Base-by-base conservation (phyloP, 352 stramenopile species). In the Pythium sp. region DNA sequence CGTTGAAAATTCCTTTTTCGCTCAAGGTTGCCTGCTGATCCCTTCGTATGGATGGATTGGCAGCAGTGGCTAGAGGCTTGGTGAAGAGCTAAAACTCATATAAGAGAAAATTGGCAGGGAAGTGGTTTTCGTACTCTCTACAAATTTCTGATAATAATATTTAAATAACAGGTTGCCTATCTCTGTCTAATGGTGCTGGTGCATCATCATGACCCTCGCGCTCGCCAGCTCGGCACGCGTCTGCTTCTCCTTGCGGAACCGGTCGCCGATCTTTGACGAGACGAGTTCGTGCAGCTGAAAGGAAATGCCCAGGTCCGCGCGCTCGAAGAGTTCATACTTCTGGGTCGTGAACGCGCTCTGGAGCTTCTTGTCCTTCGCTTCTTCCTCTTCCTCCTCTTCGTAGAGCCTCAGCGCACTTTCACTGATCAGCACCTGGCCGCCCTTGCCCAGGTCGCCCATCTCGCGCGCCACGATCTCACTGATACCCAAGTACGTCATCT, bases 401-500 rank as follows among this genome's bases (percentile, higher is more conserved):
- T 84, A 91, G 12, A 74, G 65, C 5, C 67, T 51, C 20, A 82
- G 64, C 18, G 86, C 84, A 24, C 75, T 77, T 20, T 82, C 79
- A 38, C 82, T 92, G 43, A 92, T 82, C 38, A 92, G 72, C 9
- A 94, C 79, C 64, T 94, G 82, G 18, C 86, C 86, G 5, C 86
- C 86, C 46, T 78, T 72, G 28, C 83, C 84, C 51, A 86, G 60
- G 56, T 93, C 81, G 47, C 79, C 82, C 60, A 94, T 79, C 56
- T 93, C 85, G 30, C 80, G 80, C 7, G 82, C 80, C 26, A 90
- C 77, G 68, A 91, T 79, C 69, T 92, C 84, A 61, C 78, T 87
- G 26, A 85, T 68, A 15, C 87, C 87, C 15, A 88, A 34, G 70
- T 93, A 93, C 46, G 83, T 92, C 75, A 86, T 91, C 69, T 91